phyloP scores from a whole-genome alignment of 1,284 basidiomycete genomes.

The Somion occarium region DNA sequence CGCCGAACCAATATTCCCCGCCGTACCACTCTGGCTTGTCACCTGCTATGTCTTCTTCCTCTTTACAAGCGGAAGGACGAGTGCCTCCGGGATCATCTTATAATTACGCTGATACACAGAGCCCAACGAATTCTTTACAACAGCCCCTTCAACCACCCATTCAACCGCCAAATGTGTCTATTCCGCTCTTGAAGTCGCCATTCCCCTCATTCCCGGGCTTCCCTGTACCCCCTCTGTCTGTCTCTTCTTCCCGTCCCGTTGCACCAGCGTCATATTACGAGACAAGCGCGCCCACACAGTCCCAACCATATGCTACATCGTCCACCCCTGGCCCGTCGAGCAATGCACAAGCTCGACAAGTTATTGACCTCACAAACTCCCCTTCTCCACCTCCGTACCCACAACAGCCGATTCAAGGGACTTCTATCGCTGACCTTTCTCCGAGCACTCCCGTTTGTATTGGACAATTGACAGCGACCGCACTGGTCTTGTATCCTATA shows the following conservation, averaged over 20 bases:
- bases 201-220: conserved; percentile 25
- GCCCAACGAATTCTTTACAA: background rate
- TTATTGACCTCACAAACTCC: conserved; percentile 75
- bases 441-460: conserved; percentile 85
- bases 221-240: conserved; percentile 16
- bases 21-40: conserved; percentile 25
- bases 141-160: conserved; percentile 10
- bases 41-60: conserved; percentile 27
- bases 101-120: conserved; percentile 9
- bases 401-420: conserved; percentile 16
- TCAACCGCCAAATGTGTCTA: conserved; percentile 18
- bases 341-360: conserved; percentile 31
- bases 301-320: background rate
- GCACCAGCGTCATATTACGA: background rate
- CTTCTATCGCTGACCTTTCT: conserved; percentile 42
- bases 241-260: conserved; percentile 13
- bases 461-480: conserved; percentile 77
- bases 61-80: conserved; percentile 13
- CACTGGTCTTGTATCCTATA: conserved; percentile 85
- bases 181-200: too few relatives aligned
- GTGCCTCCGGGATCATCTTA: conserved; percentile 4
- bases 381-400: conserved; percentile 59
- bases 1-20: conserved; percentile 9
- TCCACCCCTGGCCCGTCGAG: background rate
- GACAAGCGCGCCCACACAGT: background rate